Base-by-base conservation (phyloP, 371 early-diverging fungal species). In the Nematocida ausubeli region DNA sequence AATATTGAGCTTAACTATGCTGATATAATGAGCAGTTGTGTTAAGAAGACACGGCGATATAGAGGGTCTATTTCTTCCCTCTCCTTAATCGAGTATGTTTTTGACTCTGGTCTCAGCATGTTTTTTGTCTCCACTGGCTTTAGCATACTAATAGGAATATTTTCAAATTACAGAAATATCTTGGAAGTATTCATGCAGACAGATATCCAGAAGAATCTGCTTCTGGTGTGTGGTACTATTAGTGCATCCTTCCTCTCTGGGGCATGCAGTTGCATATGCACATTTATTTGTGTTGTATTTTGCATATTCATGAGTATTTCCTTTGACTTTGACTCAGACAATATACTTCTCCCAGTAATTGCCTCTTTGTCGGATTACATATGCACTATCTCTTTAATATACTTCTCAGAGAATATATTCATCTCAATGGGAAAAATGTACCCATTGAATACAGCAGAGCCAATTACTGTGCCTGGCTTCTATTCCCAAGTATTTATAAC, bases 1-100 rank as follows among this genome's bases (percentile, higher is more conserved):
- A 86, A 85, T 69, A 80, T 82, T 30, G 87, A 86, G 65, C 56
- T 85, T 6, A 79, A 81, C 26, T 84, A 82, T 75, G 83, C 85
- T 2, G 78, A 75, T 47, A 66, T 63, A 19, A 75, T 75, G 78
- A 75, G 78, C 49, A 75, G 78, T 35, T 28, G 67, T 24, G 40
- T 66, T 12, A 51, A 63, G 24, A 60, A 40, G 32, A 6, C 63
- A 5, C 49, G 44, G 1, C 12, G 51, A 0, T 12, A 34, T n/a
- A 40, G 47, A n/a, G 54, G 37, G 14, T 9, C 26, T 1, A 28
- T 75, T 12, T 75, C 78, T 40, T 30, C 49, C 7, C 3, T 52
- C 22, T 7, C 24, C 34, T 12, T 75, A 16, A 34, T 72, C 19
- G 72, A 66, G 63, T 83, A 81, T 67, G 80, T 80, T 9, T 81